Base-by-base conservation (phyloP, 2,329 filamentous ascomycete genomes). In the Aureobasidium sp. region DNA sequence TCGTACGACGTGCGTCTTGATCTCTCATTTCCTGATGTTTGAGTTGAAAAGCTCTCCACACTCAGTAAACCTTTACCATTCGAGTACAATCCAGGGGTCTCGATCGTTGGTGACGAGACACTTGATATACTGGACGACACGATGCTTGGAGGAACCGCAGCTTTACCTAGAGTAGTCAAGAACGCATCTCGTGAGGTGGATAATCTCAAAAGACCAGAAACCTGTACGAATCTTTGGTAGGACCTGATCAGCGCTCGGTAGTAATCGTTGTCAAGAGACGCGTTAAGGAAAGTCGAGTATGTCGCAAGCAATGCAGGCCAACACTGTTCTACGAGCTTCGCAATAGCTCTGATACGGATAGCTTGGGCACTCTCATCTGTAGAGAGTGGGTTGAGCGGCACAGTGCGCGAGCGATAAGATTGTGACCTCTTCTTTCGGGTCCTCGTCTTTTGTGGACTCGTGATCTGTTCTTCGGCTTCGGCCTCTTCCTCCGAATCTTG, bases 251-350 rank as follows among this genome's bases (percentile, higher is more conserved):
- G 79, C 11, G 88, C 86, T 67, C 97, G 92, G 69, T 97, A 99
- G 68, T 94, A 97, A 59, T 97, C 91, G 1, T 90, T 88, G 71
- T 99, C 94, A 4, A 99, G 79, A 0, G 93, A 87, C 34, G 94
- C 90, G 71, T 96, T 95, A 20, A 99, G 78, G 71, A 97, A 99
- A 0, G 93, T 97, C 0, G 94, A 99, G 69, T 91, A 97, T 1
- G 91, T 94, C 1, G 94, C 93, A 53, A 99, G 83, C 42, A 97
- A 87, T 14, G 94, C 94, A 51, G 94, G 94, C 94, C 94, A 99
- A 73, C 93, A 97, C 67, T 90, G 84, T 4, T 95, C 90, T 27
- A 99, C 88, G 61, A 99, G 88, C 11, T 83, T 83, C 14, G 91
- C 90, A 68, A 90, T 93, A 1, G 86, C 85, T 69, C 87, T 84